These are phyloP conservation scores for Solanum ossicruentum DNA, from an alignment of 257 asterid species.

Conservation along the genomic window DNA sequence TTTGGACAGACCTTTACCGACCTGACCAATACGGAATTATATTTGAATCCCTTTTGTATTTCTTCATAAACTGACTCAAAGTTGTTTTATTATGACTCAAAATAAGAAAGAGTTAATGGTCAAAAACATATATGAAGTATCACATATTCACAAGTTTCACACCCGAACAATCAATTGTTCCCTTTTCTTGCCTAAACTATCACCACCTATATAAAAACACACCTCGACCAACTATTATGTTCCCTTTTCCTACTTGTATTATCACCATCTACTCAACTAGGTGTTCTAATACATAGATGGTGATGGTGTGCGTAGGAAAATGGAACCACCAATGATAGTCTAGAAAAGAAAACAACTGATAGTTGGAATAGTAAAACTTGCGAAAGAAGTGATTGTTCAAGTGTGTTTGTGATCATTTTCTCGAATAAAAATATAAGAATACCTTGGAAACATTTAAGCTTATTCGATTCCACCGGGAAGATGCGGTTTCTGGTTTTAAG, in stretches of 20 bases:
- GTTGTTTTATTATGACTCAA: background rate
- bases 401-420: background rate
- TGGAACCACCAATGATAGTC: background rate
- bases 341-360: background rate
- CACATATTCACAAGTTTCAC: background rate
- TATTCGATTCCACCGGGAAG: conserved; percentile 83
- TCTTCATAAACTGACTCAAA: background rate
- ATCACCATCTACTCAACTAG: background rate
- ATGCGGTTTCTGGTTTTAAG: conserved; percentile 67
- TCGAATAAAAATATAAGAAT: background rate
- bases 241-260: background rate
- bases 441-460: conserved; percentile 79
- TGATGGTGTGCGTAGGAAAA: background rate
- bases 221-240: background rate
- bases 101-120: background rate
- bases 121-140: background rate
- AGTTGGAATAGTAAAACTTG: background rate
- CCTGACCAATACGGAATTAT: conserved; percentile 33
- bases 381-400: background rate
- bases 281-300: background rate
- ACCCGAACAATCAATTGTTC: background rate
- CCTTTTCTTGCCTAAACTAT: background rate
- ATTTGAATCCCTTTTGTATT: background rate
- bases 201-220: background rate
- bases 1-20: conserved; percentile 75